These are phyloP conservation scores for Wickerhamomyces xylosicus DNA, from an alignment of 805 yeast species.

Conservation along the genomic window DNA sequence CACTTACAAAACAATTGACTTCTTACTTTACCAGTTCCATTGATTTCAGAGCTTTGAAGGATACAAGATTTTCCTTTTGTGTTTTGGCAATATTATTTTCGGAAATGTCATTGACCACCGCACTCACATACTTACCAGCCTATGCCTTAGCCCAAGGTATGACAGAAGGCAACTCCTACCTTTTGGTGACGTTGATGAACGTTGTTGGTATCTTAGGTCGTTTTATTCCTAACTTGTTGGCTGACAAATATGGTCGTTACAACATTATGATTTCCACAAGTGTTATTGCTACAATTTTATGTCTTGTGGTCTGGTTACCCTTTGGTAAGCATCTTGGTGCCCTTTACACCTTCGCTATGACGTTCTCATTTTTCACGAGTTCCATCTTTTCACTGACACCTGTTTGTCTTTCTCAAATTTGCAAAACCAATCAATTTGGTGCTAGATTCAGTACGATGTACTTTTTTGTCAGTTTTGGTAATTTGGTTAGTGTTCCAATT, in stretches of 20 bases:
- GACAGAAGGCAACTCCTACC: slow-evolving; percentile 23
- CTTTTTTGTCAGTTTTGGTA: slow-evolving; percentile 43
- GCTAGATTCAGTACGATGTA: slow-evolving; percentile 45
- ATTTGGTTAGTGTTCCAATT: slow-evolving; percentile 35
- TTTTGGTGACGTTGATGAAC: slow-evolving; percentile 31
- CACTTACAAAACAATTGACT: slow-evolving; percentile 16
- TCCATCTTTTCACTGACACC: slow-evolving; percentile 26
- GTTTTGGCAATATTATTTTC: slow-evolving; percentile 32
- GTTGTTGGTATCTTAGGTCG: slow-evolving; percentile 25
- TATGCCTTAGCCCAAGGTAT: slow-evolving; percentile 22
- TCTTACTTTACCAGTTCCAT: slow-evolving; percentile 18
- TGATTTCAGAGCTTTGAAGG: slow-evolving; percentile 29
- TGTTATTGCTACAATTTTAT: slow-evolving; percentile 23
- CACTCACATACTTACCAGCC: slow-evolving; percentile 40
- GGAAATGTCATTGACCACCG: slow-evolving; percentile 36
- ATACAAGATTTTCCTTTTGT: slow-evolving; percentile 31
- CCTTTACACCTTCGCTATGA: slow-evolving; percentile 28
- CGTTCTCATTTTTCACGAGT: slow-evolving; percentile 43
- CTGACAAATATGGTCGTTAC: slow-evolving; percentile 33
- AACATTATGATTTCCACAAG: slow-evolving; percentile 32
- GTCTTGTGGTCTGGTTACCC: slow-evolving; percentile 27
- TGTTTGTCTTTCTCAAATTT: slow-evolving; percentile 45
- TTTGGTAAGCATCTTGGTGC: slow-evolving; percentile 22
- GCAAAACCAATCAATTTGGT: slow-evolving; percentile 40
- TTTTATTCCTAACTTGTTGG: slow-evolving; percentile 22